Conservation (phyloP, 2,329 filamentous ascomycete species). For the Fusarium temperatum region DNA sequence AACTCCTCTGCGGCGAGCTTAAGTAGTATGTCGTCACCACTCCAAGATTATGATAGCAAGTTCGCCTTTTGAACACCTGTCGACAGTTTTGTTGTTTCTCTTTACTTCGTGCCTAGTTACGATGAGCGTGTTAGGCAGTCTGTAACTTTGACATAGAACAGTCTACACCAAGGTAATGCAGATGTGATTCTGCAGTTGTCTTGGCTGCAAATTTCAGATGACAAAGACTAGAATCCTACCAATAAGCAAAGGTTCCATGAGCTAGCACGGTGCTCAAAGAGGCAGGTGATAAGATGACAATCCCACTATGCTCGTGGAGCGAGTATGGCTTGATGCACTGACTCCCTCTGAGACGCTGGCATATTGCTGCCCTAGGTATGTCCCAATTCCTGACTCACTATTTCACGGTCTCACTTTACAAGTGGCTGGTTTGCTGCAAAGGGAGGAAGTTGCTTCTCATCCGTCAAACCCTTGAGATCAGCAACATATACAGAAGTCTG, state of each 20-base stretch:
- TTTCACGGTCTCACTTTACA: accelerated
- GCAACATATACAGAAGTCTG: not conserved
- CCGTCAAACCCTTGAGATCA: not conserved
- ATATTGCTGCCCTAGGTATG: constrained; percentile 38
- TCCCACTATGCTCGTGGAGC: not conserved
- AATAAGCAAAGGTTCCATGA: accelerated
- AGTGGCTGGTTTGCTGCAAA: constrained; percentile 20
- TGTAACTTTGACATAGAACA: not conserved
- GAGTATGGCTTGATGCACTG: not conserved
- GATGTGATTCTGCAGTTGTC: not conserved
- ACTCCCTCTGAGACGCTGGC: constrained; percentile 28
- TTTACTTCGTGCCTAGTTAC: not conserved
- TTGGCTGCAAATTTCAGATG: not conserved
- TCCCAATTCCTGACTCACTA: not conserved
- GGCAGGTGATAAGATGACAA: not conserved
- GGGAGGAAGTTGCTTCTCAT: constrained; percentile 11
- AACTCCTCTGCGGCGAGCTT: not conserved
- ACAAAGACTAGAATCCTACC: not conserved
- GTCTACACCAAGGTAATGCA: not conserved
- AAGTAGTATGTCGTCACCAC: not conserved
- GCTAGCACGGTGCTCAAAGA: not conserved
- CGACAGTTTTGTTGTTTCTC: not conserved
- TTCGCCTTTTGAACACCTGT: accelerated
- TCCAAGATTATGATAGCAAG: not conserved
- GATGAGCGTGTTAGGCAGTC: not conserved